Percentiles rank a stretch among this genome's conserved stretches.
Evolutionary conservation across 371 early-diverging fungal species (phyloP).

Genomic region (Mortierella sp.): DNA sequence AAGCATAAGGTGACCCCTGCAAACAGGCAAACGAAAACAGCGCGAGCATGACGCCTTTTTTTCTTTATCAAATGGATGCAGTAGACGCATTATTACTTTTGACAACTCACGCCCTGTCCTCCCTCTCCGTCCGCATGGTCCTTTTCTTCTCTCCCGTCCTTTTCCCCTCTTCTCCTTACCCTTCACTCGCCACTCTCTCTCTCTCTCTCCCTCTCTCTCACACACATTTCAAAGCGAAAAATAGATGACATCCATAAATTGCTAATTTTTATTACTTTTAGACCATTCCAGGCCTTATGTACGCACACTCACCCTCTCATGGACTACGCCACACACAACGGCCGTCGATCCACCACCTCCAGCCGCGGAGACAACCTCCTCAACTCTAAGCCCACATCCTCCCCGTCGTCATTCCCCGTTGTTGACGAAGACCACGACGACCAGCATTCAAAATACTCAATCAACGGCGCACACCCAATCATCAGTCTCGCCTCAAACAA

Average conservation of each 20-base stretch:
- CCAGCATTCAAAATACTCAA: background rate
- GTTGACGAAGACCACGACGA: background rate
- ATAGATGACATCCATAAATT: background rate
- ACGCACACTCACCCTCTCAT: background rate
- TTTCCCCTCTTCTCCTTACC: background rate
- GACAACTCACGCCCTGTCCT: background rate
- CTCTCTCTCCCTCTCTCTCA: background rate
- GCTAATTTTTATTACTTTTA: background rate
- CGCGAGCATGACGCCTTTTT: no score
- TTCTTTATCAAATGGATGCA: no score
- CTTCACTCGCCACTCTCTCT: background rate
- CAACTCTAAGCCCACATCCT: background rate
- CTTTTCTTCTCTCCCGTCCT: background rate
- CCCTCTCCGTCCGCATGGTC: background rate
- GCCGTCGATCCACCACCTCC: background rate
- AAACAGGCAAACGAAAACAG: no score
- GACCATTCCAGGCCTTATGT: background rate
- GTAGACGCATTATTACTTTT: no score
- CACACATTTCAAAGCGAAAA: background rate
- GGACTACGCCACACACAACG: background rate
- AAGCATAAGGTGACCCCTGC: no score
- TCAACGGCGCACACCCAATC: background rate
- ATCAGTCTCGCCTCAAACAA: background rate
- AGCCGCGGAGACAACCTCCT: background rate
- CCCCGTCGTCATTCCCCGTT: background rate